These are phyloP conservation scores for Neurospora sp. DNA, from an alignment of 495 filamentous ascomycete species.

Conservation along the genomic window DNA sequence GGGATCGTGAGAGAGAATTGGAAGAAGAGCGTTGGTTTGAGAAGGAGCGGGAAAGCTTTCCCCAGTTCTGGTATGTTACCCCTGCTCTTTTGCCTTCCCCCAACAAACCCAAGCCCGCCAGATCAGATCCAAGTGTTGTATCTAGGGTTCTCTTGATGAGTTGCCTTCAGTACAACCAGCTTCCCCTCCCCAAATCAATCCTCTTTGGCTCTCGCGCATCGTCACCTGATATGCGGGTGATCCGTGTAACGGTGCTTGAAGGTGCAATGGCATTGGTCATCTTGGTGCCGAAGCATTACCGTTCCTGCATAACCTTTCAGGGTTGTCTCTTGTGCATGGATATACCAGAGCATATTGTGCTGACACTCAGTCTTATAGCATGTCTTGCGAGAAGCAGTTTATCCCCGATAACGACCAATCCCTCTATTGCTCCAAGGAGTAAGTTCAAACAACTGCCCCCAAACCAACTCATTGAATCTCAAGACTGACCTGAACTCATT, in stretches of 20 bases:
- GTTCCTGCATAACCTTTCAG: conserved; percentile 31
- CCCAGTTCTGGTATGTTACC: conserved; percentile 38
- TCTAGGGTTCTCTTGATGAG: neutral
- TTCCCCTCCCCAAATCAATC: conserved; percentile 13
- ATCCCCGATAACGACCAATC: conserved; percentile 31
- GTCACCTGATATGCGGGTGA: conserved; percentile 35
- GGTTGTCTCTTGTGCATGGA: neutral
- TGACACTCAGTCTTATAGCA: conserved; percentile 26
- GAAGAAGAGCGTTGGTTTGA: conserved; percentile 38
- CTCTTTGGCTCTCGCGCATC: conserved; percentile 27
- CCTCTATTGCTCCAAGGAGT: conserved; percentile 41
- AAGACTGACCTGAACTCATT: conserved; percentile 10
- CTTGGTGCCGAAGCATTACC: conserved; percentile 7
- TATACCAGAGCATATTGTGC: neutral
- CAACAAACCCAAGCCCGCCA: neutral
- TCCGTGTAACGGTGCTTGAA: conserved; percentile 21
- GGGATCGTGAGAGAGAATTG: conserved; percentile 34
- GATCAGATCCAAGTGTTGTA: neutral
- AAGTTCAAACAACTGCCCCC: conserved; percentile 13
- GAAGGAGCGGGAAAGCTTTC: conserved; percentile 41
- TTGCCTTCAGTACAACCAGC: conserved; percentile 2
- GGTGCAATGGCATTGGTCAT: conserved; percentile 1
- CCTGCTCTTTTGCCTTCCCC: neutral
- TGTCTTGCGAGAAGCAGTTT: conserved; percentile 45
- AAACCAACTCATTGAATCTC: neutral